Conservation (phyloP, 2,329 filamentous ascomycete genomes). For the Grosmannia huntii region DNA sequence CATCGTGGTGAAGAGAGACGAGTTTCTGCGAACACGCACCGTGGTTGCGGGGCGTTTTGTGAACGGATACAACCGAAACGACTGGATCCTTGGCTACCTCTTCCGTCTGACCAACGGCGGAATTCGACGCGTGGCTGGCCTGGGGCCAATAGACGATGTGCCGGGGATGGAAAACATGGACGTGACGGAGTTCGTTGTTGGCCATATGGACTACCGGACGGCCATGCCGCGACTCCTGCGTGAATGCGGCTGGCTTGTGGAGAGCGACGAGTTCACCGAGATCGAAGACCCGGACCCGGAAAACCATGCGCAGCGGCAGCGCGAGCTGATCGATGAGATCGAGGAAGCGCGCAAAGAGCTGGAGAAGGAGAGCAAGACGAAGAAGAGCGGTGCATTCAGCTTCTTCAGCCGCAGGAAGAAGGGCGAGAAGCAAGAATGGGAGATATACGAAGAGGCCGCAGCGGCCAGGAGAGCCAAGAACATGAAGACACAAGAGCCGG, state of each 20-base stretch:
- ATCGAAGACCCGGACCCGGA: constrained; percentile 97
- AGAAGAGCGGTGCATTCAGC: constrained; percentile 44
- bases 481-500: constrained; percentile 31
- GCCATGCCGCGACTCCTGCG: constrained; percentile 82
- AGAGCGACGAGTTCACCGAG: constrained; percentile 88
- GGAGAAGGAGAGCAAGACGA: constrained; percentile 63
- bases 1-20: constrained; percentile 80
- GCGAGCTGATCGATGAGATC: constrained; percentile 91
- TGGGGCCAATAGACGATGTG: constrained; percentile 63
- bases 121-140: constrained; percentile 75
- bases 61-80: constrained; percentile 86
- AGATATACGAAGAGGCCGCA: constrained; percentile 66
- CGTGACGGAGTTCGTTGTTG: constrained; percentile 71
- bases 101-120: constrained; percentile 91
- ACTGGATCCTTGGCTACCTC: constrained; percentile 95
- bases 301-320: constrained; percentile 73
- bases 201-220: constrained; percentile 92
- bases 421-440: constrained; percentile 76
- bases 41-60: constrained; percentile 87
- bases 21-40: constrained; percentile 69
- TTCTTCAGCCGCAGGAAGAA: constrained; percentile 79
- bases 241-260: constrained; percentile 80
- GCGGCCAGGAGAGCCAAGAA: background rate
- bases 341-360: constrained; percentile 84
- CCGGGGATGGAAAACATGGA: constrained; percentile 80